Base-by-base conservation (phyloP, 345 rosid genomes). In the Brassica cretica region DNA sequence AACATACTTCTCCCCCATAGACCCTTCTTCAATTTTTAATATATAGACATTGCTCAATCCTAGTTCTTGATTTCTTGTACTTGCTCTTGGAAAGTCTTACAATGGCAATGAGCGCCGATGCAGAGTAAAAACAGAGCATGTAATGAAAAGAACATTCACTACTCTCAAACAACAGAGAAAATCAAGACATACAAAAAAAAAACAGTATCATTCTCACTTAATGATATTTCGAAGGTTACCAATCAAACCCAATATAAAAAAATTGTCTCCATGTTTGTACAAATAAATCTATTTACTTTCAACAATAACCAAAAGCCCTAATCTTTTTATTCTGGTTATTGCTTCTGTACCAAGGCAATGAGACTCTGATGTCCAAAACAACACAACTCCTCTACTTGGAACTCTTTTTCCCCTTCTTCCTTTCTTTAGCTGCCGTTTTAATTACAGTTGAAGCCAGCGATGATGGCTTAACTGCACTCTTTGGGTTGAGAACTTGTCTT, bases 401-500 rank as follows among this genome's bases (percentile, higher is more conserved):
- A 70, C 74, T 65, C 71, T 76, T 80, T 76, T 87, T 80, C 55
- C 84, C 81, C 71, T 87, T 92, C 11, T 65, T 78, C 66, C 85
- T 92, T 24, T 89, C 92, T 66, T 91, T 88, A 29, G 85, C 82
- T 79, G 76, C 89, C 4, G 88, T 85, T 84, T 88, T 88, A 33
- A 70, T 82, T 1, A 87, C 90, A 69, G 86, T 73, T 71, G 88
- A 89, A 15, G 93, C 89, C 3, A 91, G 69, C 32, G 76, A 39
- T 39, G 81, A 79, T 49, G 97, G 82, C 72, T 87, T 92, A 7
- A 89, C 1, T n/a, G 72, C 89, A 79, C 81, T 88, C 84, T 92
- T 92, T 2, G 97, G 98, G 76, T 92, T 89, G 30, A 94, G 80
- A 58, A 90, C 94, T 84, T 88, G 70, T 64, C 95, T 83, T 41